phyloP scores from a whole-genome alignment of 2,329 filamentous ascomycete species.

The Elsinoe necatrix region DNA sequence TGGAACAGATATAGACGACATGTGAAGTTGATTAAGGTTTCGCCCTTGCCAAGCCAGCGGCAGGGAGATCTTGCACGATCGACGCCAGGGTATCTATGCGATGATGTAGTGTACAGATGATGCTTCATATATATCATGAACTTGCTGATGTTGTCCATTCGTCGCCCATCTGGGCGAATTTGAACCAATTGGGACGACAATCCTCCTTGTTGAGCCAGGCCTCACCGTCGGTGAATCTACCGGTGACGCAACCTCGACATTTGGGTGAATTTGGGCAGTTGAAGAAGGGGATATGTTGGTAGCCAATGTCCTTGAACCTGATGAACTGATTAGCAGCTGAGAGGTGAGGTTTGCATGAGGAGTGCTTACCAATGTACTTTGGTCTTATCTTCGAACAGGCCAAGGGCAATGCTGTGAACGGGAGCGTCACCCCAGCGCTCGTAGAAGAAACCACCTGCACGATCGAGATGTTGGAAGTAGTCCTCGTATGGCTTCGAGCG shows the following conservation, averaged over 20 bases:
- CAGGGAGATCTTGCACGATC: conserved; percentile 2
- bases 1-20: background rate
- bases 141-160: conserved; percentile 16
- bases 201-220: conserved; percentile 81
- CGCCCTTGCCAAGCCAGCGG: conserved; percentile 8
- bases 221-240: conserved; percentile 82
- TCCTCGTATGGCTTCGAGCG: conserved; percentile 82
- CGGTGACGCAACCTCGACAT: conserved; percentile 78
- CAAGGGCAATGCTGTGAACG: conserved; percentile 88
- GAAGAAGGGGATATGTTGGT: conserved; percentile 97
- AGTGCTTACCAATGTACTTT: conserved; percentile 79
- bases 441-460: conserved; percentile 95
- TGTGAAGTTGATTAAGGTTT: conserved; percentile 5
- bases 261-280: conserved; percentile 97
- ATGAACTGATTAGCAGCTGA: conserved; percentile 11
- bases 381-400: conserved; percentile 80
- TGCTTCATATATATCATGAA: conserved; percentile 12
- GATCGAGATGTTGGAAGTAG: conserved; percentile 92
- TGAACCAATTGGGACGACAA: conserved; percentile 95
- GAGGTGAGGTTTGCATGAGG: background rate
- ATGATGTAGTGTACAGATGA: conserved; percentile 10
- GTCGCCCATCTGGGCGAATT: conserved; percentile 74
- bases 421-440: conserved; percentile 97
- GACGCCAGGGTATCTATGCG: conserved; percentile 13
- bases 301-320: conserved; percentile 98